A percentile compares a stretch with the other conserved stretches of the same genome.
These are phyloP conservation scores for Beauveria sp. DNA, from an alignment of 2,329 filamentous ascomycete species.

Conservation along the genomic window DNA sequence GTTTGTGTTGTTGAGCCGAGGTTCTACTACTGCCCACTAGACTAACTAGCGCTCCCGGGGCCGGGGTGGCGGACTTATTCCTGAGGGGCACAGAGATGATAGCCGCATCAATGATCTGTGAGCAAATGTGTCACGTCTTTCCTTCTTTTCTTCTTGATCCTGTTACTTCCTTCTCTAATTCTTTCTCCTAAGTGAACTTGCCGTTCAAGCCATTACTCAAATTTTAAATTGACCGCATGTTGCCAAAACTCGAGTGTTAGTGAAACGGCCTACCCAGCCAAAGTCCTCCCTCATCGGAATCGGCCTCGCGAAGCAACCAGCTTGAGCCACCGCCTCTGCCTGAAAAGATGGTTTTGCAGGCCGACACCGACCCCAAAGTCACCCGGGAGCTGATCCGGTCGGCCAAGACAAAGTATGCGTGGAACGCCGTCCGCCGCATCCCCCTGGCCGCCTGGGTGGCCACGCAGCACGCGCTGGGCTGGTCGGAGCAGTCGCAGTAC, in stretches of 20 bases:
- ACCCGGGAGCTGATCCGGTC: conserved; percentile 12
- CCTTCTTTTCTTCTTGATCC: not conserved
- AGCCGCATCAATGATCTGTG: not conserved
- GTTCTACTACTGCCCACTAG: not conserved
- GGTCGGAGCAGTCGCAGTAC: conserved; percentile 65
- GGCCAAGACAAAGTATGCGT: conserved; percentile 1
- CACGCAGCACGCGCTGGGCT: conserved; percentile 54
- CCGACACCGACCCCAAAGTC: conserved; percentile 1
- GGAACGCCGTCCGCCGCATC: conserved; percentile 1
- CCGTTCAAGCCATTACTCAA: too few species aligned
- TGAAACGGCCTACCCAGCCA: not conserved
- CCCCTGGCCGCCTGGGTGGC: conserved; percentile 57
- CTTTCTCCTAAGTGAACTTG: too few species aligned
- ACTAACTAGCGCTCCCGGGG: not conserved
- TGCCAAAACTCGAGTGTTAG: not conserved
- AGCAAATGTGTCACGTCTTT: not conserved
- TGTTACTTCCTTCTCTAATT: not conserved
- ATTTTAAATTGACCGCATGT: not conserved
- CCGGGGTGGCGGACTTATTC: not conserved
- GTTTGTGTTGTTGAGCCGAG: conserved; percentile 4
- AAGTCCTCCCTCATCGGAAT: not conserved
- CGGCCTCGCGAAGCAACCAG: not conserved
- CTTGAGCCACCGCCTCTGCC: not conserved
- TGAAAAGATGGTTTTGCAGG: conserved; percentile 5
- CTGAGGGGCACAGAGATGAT: not conserved